phyloP scores from a whole-genome alignment of 768 basidiomycete species.

The Amanita thiersii region DNA sequence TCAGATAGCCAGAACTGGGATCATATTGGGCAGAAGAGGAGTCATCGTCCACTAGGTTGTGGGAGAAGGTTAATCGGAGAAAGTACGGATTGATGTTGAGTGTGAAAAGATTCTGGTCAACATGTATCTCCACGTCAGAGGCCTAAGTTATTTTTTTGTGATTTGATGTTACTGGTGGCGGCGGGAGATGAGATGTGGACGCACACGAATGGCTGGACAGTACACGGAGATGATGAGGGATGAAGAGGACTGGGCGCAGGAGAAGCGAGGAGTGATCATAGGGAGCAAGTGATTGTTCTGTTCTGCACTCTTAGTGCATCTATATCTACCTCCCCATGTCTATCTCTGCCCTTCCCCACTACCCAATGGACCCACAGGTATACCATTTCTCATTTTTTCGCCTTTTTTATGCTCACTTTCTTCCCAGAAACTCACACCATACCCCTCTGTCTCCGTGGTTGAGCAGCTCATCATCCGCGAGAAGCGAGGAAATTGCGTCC shows the following conservation, averaged over 20 bases:
- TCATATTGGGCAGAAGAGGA: conserved; percentile 67
- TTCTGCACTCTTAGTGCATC: too few species aligned
- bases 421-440: conserved; percentile 54
- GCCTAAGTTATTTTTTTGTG: conserved; percentile 45
- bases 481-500: conserved; percentile 87
- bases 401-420: conserved; percentile 3
- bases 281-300: conserved; percentile 1
- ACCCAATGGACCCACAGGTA: conserved; percentile 46
- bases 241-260: conserved; percentile 51
- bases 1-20: conserved; percentile 69
- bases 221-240: conserved; percentile 55
- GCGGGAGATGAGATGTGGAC: conserved; percentile 15
- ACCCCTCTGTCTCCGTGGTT: conserved; percentile 66
- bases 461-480: conserved; percentile 73
- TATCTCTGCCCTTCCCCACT: background rate
- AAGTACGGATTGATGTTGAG: conserved; percentile 82
- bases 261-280: conserved; percentile 77
- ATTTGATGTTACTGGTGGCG: too few species aligned
- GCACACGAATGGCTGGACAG: conserved; percentile 66
- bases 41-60: conserved; percentile 61
- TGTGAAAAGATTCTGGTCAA: conserved; percentile 62
- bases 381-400: background rate
- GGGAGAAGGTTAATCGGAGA: conserved; percentile 69
- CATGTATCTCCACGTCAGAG: conserved; percentile 71
- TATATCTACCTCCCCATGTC: too few species aligned